Base-by-base conservation (phyloP, 2,329 filamentous ascomycete species). In the Claviceps lovelessii region DNA sequence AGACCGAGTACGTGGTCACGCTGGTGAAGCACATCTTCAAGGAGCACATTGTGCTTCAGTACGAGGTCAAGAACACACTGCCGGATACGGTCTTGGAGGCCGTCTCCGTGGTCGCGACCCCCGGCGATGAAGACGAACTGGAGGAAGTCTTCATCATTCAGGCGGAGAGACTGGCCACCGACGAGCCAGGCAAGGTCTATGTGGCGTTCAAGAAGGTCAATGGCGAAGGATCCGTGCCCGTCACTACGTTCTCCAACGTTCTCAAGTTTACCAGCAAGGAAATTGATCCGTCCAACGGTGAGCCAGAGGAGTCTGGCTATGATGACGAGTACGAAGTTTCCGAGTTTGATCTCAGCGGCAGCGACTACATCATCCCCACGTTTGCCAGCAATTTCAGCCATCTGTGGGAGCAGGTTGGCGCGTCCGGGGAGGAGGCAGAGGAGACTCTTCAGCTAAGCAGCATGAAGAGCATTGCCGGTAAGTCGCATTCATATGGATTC, bases 261-360 rank as follows among this genome's bases (percentile, higher is more conserved):
- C 85, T 98, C 67, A 96, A 93, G 72, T 98, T 98, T 69, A 96
- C 90, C 19, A 93, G 86, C 76, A 97, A 96, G 74, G 93, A 98
- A 72, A 93, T 98, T 61, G 93, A 98, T 64, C 93, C 93, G 6
- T 86, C 86, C 31, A 95, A 88, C n/a, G 82, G 83, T 60, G 90
- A 96, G 71, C 88, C 91, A 0, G 93, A 98, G 69, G 90, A 95
- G 17, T 79, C 74, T 49, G 93, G 93, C 49, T 97, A 97, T 69
- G 91, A 97, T 53, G 93, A 98, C 65, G 93, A 98, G 73, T 98
- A 98, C 67, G 88, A 96, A 72, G 86, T 97, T 57, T 89, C 93
- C 58, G 90, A 96, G 67, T 83, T 97, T 58, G 90, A 96, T 58
- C 81, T 98, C 57, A 80, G 83, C 19, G 93, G 91, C 56, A 90